Percentiles rank a stretch among this genome's conserved stretches.
Conservation (phyloP, 306 rosid genomes). For the Pyrus communis region DNA sequence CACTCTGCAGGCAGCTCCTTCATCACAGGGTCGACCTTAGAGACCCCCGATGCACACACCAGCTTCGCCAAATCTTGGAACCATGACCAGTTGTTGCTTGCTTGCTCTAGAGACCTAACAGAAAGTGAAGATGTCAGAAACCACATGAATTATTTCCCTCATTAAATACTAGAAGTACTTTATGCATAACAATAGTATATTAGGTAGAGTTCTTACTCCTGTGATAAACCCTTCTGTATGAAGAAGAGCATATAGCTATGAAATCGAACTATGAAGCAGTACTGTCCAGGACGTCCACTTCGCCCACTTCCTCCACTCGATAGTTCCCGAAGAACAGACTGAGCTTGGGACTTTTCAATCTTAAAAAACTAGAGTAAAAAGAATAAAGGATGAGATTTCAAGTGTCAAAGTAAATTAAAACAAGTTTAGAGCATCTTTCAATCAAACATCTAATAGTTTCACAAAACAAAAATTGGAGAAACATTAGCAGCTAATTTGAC, state of each 20-base stretch:
- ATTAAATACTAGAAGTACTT: neutral
- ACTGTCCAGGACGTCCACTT: slow-evolving; percentile 31
- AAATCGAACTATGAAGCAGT: slow-evolving; percentile 29
- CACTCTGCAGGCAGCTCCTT: slow-evolving; percentile 24
- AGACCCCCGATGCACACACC: slow-evolving; percentile 19
- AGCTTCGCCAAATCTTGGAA: slow-evolving; percentile 33
- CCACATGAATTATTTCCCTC: neutral
- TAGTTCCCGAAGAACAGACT: slow-evolving; percentile 37
- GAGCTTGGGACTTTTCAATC: slow-evolving; percentile 27
- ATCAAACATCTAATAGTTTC: neutral
- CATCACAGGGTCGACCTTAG: neutral
- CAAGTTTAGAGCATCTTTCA: neutral
- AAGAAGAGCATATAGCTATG: slow-evolving; percentile 34
- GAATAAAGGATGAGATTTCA: neutral
- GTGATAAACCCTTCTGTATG: slow-evolving; percentile 33
- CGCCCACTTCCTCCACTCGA: slow-evolving; percentile 30
- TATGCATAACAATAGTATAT: neutral
- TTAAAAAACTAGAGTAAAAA: slow-evolving; percentile 21
- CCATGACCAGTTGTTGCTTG: slow-evolving; percentile 28
- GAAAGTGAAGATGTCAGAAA: neutral
- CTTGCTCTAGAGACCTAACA: slow-evolving; percentile 16
- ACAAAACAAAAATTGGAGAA: slow-evolving; percentile 67
- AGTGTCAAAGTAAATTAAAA: no score
- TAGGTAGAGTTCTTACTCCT: slow-evolving; percentile 27
- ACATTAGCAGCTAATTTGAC: slow-evolving; percentile 43